Conservation (phyloP, 352 stramenopile species). For the Globisporangium paddicum region DNA sequence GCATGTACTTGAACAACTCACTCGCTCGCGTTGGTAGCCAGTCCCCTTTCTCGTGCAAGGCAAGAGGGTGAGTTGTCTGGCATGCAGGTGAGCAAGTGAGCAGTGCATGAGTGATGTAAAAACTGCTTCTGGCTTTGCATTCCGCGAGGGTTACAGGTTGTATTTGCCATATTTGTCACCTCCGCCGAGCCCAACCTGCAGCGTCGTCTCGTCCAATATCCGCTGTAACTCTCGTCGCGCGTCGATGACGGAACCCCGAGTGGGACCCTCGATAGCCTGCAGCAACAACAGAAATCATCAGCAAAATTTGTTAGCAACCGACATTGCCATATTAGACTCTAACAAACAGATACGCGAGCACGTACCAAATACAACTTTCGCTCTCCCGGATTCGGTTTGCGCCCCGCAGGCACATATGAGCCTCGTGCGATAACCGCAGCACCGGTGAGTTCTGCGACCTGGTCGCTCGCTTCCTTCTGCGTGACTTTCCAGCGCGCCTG, state of each 20-base stretch:
- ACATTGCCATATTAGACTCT: not conserved
- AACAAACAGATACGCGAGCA: conserved; percentile 3
- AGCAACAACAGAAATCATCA: not conserved
- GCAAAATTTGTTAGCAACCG: not conserved
- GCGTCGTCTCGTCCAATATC: conserved; percentile 86
- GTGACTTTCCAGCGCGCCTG: conserved; percentile 87
- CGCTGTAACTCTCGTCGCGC: conserved; percentile 77
- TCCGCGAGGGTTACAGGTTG: conserved; percentile 60
- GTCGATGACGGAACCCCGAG: conserved; percentile 66
- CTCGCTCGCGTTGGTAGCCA: not conserved
- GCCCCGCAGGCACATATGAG: conserved; percentile 83
- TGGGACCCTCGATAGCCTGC: conserved; percentile 77
- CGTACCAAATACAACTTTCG: conserved; percentile 87
- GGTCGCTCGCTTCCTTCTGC: conserved; percentile 84
- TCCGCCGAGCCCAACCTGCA: conserved; percentile 80
- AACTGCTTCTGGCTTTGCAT: not conserved
- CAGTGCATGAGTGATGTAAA: conserved; percentile 6
- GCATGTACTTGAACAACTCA: conserved; percentile 4
- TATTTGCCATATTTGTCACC: conserved; percentile 89
- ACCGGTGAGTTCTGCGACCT: conserved; percentile 86
- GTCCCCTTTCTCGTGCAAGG: not conserved
- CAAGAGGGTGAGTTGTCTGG: not conserved
- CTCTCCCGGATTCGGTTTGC: conserved; percentile 80
- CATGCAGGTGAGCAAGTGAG: not conserved
- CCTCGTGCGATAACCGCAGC: conserved; percentile 86